Evolutionary conservation across 805 yeast species (phyloP).

Genomic region (Candida schatavii): DNA sequence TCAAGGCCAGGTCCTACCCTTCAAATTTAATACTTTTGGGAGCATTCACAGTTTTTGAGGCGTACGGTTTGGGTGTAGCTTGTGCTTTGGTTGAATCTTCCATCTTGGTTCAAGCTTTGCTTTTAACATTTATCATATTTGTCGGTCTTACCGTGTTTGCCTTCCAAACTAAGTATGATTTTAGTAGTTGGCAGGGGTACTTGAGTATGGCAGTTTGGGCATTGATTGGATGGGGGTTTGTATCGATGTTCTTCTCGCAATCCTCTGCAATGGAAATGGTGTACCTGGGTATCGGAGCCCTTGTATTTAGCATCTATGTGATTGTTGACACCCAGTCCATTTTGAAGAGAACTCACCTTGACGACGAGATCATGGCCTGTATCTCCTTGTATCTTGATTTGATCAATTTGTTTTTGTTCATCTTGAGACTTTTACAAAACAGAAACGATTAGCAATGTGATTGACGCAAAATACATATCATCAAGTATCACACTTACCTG

Average conservation of each 20-base stretch:
- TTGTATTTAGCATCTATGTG: conserved; percentile 68
- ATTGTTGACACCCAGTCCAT: conserved; percentile 80
- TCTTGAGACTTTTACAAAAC: conserved; percentile 59
- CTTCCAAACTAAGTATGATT: conserved; percentile 72
- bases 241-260: conserved; percentile 62
- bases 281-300: conserved; percentile 72
- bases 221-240: conserved; percentile 67
- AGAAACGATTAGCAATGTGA: conserved; percentile 13
- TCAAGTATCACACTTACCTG: not conserved
- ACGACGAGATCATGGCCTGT: conserved; percentile 82
- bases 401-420: conserved; percentile 73
- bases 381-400: conserved; percentile 78
- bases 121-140: conserved; percentile 67
- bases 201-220: conserved; percentile 57
- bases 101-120: conserved; percentile 66
- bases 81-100: conserved; percentile 61
- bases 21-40: conserved; percentile 57
- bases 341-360: conserved; percentile 71
- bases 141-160: conserved; percentile 77
- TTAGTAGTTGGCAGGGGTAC: conserved; percentile 63
- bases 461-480: not conserved
- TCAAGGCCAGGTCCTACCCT: conserved; percentile 69
- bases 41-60: conserved; percentile 72
- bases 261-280: conserved; percentile 56
- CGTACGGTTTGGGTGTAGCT: conserved; percentile 66